phyloP scores from a whole-genome alignment of 257 asterid genomes.

The Nicotiana tabacum region DNA sequence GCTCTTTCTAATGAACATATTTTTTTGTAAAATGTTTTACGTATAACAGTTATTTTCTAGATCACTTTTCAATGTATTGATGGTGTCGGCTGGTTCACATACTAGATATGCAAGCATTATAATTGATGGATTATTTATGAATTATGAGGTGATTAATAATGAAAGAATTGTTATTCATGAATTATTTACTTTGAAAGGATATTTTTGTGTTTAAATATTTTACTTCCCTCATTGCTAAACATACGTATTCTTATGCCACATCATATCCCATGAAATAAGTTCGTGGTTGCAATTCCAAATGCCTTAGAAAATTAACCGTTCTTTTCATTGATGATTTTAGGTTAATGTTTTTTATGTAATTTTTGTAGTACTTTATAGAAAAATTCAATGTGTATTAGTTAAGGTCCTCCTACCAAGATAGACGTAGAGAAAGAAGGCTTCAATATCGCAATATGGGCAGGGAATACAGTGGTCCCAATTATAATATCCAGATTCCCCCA shows the following conservation, averaged over 20 bases:
- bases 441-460: not conserved
- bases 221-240: no score
- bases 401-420: not conserved
- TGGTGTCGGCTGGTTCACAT: no score
- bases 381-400: not conserved
- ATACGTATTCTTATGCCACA: no score
- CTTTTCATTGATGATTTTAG: not conserved
- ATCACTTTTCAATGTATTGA: not conserved
- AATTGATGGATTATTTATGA: no score
- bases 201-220: no score
- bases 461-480: conserved; percentile 1
- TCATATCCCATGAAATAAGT: no score
- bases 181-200: no score
- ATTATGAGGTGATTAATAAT: no score
- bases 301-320: no score
- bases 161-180: no score
- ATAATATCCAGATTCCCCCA: not conserved
- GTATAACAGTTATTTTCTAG: not conserved
- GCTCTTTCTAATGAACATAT: not conserved
- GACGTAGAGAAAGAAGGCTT: not conserved
- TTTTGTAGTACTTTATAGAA: not conserved
- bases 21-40: not conserved
- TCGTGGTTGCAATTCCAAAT: no score
- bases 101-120: no score
- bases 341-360: not conserved